Evolutionary conservation across 768 basidiomycete genomes (phyloP).

Genomic region (Lentinula sp.): DNA sequence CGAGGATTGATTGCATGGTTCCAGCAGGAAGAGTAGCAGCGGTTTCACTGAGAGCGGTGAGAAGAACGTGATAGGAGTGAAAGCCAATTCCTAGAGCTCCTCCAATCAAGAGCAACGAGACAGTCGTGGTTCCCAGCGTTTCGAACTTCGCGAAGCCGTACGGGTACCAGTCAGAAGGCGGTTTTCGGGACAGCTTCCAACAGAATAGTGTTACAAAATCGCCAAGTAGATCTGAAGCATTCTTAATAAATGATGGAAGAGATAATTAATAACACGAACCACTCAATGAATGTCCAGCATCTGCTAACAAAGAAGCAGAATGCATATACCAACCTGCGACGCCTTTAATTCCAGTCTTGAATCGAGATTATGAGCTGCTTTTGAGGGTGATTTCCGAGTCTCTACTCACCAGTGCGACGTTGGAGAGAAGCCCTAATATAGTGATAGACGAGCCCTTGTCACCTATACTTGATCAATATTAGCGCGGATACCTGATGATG

Average conservation of each 20-base stretch:
- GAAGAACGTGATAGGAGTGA: conserved; percentile 83
- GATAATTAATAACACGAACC: conserved; percentile 40
- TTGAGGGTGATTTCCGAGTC: not conserved
- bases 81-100: conserved; percentile 83
- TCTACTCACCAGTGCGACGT: conserved; percentile 50
- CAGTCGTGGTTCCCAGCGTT: conserved; percentile 87
- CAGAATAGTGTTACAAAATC: conserved; percentile 89
- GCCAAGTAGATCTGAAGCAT: conserved; percentile 63
- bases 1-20: conserved; percentile 54
- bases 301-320: conserved; percentile 85
- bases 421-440: conserved; percentile 75
- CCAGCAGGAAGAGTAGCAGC: conserved; percentile 62
- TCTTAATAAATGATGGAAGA: conserved; percentile 3
- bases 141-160: conserved; percentile 94
- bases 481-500: not conserved
- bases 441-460: conserved; percentile 84
- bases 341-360: conserved; percentile 69
- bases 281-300: conserved; percentile 87
- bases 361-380: not conserved
- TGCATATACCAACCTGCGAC: conserved; percentile 86
- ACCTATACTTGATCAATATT: conserved; percentile 31
- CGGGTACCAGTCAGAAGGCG: conserved; percentile 77
- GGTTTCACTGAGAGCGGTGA: conserved; percentile 64
- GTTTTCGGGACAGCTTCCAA: conserved; percentile 78
- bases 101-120: conserved; percentile 74